Evolutionary conservation across 2,329 filamentous ascomycete genomes (phyloP), one percentile per base, ranked within the genome.

Genomic region (Neoscytalidium dimidiatum): DNA sequence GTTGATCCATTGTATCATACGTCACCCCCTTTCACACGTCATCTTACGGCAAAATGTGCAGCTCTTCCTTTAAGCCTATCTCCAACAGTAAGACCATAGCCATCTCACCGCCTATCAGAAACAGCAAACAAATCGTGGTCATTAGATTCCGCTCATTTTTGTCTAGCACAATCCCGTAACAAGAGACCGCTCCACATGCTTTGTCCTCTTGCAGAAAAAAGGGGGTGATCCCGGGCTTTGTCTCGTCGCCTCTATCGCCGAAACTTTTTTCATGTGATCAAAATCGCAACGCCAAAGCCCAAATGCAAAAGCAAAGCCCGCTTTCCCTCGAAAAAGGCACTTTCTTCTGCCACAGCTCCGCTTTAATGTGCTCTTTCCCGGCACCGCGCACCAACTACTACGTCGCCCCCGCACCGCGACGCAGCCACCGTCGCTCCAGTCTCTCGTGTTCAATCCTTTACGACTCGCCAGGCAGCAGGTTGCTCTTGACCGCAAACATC

Each of bases 401-500:
- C n/a, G n/a, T n/a, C n/a, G n/a, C n/a, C n/a, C n/a, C 17, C 44
- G 21, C 31, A 29, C 44, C 13, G 14, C 41, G 31, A 28, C 23
- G 52, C 31, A 14, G 14, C 35, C 8, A 5, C 31, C 35, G 2
- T 7, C 31, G 23, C 11, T 13, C 19, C 3, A 38, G 4, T 52
- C 28, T 13, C 6, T 48, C 33, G 4, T 4, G 13, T 31, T 23
- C 23, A 33, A 33, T 33, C 52, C 49, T 19, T 19, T 44, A 57
- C 41, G 51, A 35, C 72, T 86, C 86, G 64, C 84, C 83, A 19
- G 87, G 87, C 68, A 89, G 73, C 66, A 90, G 75, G 74, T 88
- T 89, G 68, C 86, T 87, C 79, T 94, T 90, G 67, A 97, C 92
- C 43, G 94, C 94, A 79, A 99, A 99, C 94, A 99, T 97, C 88